Base-by-base conservation (phyloP, 805 yeast species). In the Clavispora asparagi region DNA sequence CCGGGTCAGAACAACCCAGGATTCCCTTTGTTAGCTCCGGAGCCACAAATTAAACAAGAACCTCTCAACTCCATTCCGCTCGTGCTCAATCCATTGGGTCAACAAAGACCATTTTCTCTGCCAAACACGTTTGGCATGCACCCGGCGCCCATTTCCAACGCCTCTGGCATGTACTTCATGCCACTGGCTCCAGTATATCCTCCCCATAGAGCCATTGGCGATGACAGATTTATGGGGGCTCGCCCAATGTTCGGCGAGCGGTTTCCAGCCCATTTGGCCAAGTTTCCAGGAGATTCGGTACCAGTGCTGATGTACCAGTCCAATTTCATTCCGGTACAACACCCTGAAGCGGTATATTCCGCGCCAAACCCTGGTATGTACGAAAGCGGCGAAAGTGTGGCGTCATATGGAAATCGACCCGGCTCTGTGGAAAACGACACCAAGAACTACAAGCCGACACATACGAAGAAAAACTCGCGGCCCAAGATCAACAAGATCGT, bases 401-500 rank as follows among this genome's bases (percentile, higher is more conserved):
- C 12, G 13, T 7, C 25, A 6, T 17, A 16, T 17, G 35, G 35
- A 10, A 16, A 4, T 10, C 6, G 37, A 2, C 25, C 37, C 8
- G 8, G 10, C 1, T 33, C 7, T 16, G 13, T 17, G 25, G 25
- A 33, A 16, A 17, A 33, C 25, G 37, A 33, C 25, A 11, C n/a
- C 25, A 33, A 33, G 37, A 16, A 62, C 42, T 69, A 60, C 59
- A 65, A 64, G 45, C 74, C 74, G 11, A 61, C 57, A 10, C 64
- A 62, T 35, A 67, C 74, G 13, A 70, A 70, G 49, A 58, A 57
- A 44, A 69, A 70, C 51, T 52, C 63, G 17, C 57, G 62, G 37
- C 75, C 75, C 2, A 55, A 72, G 30, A 70, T 70, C 51, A 62
- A 68, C 51, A 66, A 64, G 44, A 55, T 69, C 28, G 54, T 54